Evolutionary conservation across 306 rosid species (phyloP).

Genomic region (Luffa aegyptiaca): DNA sequence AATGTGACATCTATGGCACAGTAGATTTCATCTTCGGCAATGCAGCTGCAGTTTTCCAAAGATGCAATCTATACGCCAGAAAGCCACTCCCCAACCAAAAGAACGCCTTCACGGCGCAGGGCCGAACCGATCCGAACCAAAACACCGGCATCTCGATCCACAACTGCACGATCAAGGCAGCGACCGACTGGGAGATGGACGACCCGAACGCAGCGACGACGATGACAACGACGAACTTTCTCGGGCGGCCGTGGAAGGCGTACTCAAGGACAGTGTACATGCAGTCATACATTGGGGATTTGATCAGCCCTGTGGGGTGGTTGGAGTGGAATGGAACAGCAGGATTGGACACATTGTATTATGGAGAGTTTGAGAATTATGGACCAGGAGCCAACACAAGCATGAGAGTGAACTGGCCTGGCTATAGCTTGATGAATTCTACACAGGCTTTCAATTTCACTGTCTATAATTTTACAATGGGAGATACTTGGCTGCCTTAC

Average conservation of each 20-base stretch:
- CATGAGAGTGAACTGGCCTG: constrained; percentile 56
- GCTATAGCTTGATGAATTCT: constrained; percentile 43
- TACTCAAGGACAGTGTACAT: constrained; percentile 63
- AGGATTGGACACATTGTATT: constrained; percentile 53
- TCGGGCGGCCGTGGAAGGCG: constrained; percentile 65
- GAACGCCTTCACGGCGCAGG: constrained; percentile 59
- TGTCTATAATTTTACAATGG: constrained; percentile 46
- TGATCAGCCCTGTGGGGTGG: constrained; percentile 57
- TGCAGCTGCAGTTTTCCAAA: constrained; percentile 66
- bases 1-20: constrained; percentile 61
- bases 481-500: constrained; percentile 60
- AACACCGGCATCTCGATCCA: constrained; percentile 67
- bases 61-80: constrained; percentile 46
- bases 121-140: constrained; percentile 57
- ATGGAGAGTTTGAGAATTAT: constrained; percentile 54
- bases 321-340: constrained; percentile 60
- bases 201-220: constrained; percentile 13
- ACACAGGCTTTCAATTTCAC: constrained; percentile 64
- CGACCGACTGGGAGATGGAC: constrained; percentile 35
- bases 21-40: constrained; percentile 75
- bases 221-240: constrained; percentile 11
- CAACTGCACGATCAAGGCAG: constrained; percentile 56
- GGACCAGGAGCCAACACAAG: constrained; percentile 61
- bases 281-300: constrained; percentile 58
- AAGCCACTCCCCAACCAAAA: constrained; percentile 38